These are phyloP conservation scores for Geotrichum macrosporum DNA, from an alignment of 1,139 yeast genomes.

Conservation along the genomic window DNA sequence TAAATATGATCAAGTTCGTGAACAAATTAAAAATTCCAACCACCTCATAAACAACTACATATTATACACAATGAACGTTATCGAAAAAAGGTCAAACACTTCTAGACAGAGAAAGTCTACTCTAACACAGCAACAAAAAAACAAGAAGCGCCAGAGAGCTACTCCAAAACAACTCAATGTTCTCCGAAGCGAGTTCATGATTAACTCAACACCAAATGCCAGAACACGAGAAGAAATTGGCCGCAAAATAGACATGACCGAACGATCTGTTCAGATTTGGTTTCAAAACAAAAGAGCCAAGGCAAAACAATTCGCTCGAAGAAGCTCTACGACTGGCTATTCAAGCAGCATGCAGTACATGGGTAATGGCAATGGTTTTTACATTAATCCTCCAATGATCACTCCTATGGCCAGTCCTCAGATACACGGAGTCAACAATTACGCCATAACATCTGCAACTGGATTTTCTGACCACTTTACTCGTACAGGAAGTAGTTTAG, in stretches of 20 bases:
- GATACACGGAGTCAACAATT: neutral
- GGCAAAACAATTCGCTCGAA: slow-evolving; percentile 45
- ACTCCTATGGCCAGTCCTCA: slow-evolving; percentile 13
- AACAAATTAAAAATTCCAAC: no score
- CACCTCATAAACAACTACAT: no score
- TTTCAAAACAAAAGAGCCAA: slow-evolving; percentile 88
- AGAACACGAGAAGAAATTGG: slow-evolving; percentile 64
- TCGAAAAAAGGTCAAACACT: neutral
- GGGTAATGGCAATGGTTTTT: slow-evolving; percentile 36
- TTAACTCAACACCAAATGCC: slow-evolving; percentile 51
- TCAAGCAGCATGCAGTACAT: neutral
- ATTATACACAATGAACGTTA: no score
- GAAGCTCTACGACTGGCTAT: slow-evolving; percentile 18
- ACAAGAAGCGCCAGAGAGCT: slow-evolving; percentile 49
- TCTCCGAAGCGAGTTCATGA: slow-evolving; percentile 63
- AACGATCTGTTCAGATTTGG: slow-evolving; percentile 90
- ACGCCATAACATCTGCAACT: neutral
- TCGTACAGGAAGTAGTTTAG: neutral
- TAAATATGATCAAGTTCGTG: no score
- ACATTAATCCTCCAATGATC: slow-evolving; percentile 3
- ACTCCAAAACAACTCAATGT: slow-evolving; percentile 76
- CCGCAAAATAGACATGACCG: slow-evolving; percentile 75
- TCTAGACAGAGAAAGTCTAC: slow-evolving; percentile 28
- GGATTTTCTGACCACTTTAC: neutral
- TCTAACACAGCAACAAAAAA: slow-evolving; percentile 41